Evolutionary conservation across 495 filamentous ascomycete genomes (phyloP).

Genomic region (Lichina pygmaea): DNA sequence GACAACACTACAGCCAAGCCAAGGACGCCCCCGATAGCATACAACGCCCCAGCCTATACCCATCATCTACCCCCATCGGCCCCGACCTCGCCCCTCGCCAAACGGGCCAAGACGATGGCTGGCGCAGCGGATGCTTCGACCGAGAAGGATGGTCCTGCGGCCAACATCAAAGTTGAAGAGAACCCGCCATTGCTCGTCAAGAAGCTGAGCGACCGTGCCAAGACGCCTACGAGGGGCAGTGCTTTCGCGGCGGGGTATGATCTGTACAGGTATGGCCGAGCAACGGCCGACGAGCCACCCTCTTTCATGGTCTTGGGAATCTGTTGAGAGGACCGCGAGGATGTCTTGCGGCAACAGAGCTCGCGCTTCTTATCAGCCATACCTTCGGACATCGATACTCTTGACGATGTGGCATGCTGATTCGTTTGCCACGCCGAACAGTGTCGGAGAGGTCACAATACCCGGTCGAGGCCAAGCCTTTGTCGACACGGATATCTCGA

Average conservation of each 20-base stretch:
- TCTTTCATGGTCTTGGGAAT: not conserved
- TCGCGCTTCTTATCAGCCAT: too few relatives aligned
- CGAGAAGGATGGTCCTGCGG: slow-evolving; percentile 4
- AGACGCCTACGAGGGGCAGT: slow-evolving; percentile 63
- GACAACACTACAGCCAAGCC: too few relatives aligned
- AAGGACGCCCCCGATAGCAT: too few relatives aligned
- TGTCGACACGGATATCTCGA: slow-evolving; percentile 71
- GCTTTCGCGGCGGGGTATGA: slow-evolving; percentile 86
- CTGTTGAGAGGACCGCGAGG: not conserved
- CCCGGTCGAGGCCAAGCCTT: slow-evolving; percentile 60
- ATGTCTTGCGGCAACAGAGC: not conserved
- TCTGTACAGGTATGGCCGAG: slow-evolving; percentile 25
- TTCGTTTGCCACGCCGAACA: slow-evolving; percentile 7
- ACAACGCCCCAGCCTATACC: too few relatives aligned
- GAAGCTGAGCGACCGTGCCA: slow-evolving; percentile 48
- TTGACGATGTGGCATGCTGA: too few relatives aligned
- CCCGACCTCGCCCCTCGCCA: slow-evolving; percentile 2
- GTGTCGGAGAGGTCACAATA: slow-evolving; percentile 41
- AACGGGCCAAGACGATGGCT: slow-evolving; percentile 5
- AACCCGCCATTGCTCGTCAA: slow-evolving; percentile 48
- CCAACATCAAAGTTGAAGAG: slow-evolving; percentile 6
- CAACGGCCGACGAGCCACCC: not conserved
- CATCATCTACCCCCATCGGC: slow-evolving; percentile 1
- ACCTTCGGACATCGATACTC: too few relatives aligned
- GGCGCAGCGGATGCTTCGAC: slow-evolving; percentile 3